Evolutionary conservation across 495 filamentous ascomycete species (phyloP), one percentile per base, ranked within the genome.

Genomic region (Clohesyomyces aquaticus): DNA sequence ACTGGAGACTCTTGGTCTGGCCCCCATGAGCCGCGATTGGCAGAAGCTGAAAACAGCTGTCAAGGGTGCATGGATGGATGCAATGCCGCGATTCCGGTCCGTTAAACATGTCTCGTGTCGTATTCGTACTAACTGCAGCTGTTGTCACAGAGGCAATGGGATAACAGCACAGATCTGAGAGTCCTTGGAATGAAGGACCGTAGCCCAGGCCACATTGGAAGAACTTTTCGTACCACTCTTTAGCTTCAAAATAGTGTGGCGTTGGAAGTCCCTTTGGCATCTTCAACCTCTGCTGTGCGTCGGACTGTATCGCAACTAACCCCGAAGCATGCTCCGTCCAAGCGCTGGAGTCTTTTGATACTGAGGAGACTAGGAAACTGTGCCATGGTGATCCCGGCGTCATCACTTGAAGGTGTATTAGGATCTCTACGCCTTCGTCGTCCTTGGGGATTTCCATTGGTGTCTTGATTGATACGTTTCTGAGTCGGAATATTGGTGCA

Each of bases 161-260:
- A n/a, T n/a, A n/a, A n/a, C n/a, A n/a, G n/a, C n/a, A n/a, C 35
- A 47, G 19, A 6, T 47, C 43, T n/a, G 43, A 47, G 43, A 47
- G 14, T n/a, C 43, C 43, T 47, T 47, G 43, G 43, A 47, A 47
- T 8, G 43, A 16, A 8, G 6, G 43, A 8, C 43, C 43, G 43
- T 47, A 47, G n/a, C n/a, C 43, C 8, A 47, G 43, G 43, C 43
- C 43, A 47, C 4, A n/a, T n/a, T 47, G 8, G 4, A n/a, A 9
- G 19, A 47, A 47, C 43, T 16, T 47, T n/a, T 8, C n/a, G 19
- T 47, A 47, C 43, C 12, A 47, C 8, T 47, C 19, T 47, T 22
- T 8, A n/a, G 43, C 6, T 4, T 47, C 43, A 6, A 47, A 6
- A n/a, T 47, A 18, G 12, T 18, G 14, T 6, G 19, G 6, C 8